Percentiles rank a stretch among this genome's conserved stretches.
Conservation (phyloP, 371 early-diverging fungal genomes). For the Gilbertella persicaria region DNA sequence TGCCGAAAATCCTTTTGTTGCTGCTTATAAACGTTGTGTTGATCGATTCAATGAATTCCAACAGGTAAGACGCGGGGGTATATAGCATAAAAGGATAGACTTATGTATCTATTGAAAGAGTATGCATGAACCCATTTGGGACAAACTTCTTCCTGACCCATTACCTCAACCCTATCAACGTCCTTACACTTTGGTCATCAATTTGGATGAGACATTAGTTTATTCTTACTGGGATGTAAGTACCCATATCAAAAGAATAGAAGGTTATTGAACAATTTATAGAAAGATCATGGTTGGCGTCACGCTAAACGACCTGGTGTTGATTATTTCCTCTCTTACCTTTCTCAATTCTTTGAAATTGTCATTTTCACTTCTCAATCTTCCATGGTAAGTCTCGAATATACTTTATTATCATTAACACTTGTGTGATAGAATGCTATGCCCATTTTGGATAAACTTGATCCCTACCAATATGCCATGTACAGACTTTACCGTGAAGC, state of each 20-base stretch:
- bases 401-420: background rate
- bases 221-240: constrained; percentile 92
- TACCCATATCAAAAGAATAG: background rate
- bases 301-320: constrained; percentile 94
- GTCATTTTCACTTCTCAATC: constrained; percentile 92
- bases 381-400: constrained; percentile 46
- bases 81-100: background rate
- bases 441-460: constrained; percentile 86
- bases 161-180: constrained; percentile 79
- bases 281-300: constrained; percentile 91
- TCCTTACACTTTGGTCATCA: constrained; percentile 90
- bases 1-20: constrained; percentile 31
- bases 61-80: constrained; percentile 18
- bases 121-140: constrained; percentile 68
- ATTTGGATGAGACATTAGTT: constrained; percentile 91
- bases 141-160: constrained; percentile 89
- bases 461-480: constrained; percentile 84
- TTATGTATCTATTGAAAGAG: constrained; percentile 19
- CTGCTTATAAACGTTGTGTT: constrained; percentile 43
- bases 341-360: constrained; percentile 91
- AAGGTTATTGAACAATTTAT: background rate
- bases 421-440: constrained; percentile 64
- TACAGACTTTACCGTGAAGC: constrained; percentile 89
- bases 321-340: constrained; percentile 90
- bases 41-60: constrained; percentile 48